Base-by-base conservation (phyloP, 108 stramenopile species). In the Chaetoceros tenuissimus region DNA sequence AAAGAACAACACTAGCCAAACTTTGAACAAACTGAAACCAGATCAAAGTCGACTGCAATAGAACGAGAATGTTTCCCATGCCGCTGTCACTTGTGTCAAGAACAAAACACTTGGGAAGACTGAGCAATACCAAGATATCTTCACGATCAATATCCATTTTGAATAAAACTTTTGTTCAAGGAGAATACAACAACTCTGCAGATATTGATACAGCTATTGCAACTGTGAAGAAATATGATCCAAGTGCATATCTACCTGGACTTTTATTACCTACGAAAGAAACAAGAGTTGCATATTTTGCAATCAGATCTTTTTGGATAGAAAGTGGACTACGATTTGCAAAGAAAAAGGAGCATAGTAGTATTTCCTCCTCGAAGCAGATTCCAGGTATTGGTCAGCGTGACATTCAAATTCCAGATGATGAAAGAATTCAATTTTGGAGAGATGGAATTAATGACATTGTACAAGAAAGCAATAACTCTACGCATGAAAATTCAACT, bases 241-340 rank as follows among this genome's bases (percentile, higher is more conserved):
- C 68, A 8, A 34, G 56, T 2, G 69, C 57, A 13, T 64, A 53
- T 28, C 44, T 71, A 1, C 63, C 69, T 18, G 69, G 69, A 2
- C 46, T 25, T 20, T 30, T 71, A 45, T 46, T 71, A 18, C 57
- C 63, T 18, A 59, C 40, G 26, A 20, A 23, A 2, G 22, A 57
- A 1, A 59, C 63, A 53, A 34, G 56, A 34, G 1, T 23, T 2
- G 51, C 51, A 19, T 71, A 71, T 28, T 71, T 48, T 28, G 69
- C 57, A 1, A 62, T 71, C 8, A 31, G 69, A 24, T 49, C 62
- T 49, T 64, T 70, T 57, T 71, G 69, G 69, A 50, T 71, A 2
- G 69, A 71, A 53, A 59, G 57, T 1, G 69, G 69, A 13, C 49
- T 71, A 24, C 21, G 69, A 46, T 57, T 69, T 48, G 61, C 48